phyloP scores from a whole-genome alignment of 305 asterid genomes.

The Fraxinus ornus region DNA sequence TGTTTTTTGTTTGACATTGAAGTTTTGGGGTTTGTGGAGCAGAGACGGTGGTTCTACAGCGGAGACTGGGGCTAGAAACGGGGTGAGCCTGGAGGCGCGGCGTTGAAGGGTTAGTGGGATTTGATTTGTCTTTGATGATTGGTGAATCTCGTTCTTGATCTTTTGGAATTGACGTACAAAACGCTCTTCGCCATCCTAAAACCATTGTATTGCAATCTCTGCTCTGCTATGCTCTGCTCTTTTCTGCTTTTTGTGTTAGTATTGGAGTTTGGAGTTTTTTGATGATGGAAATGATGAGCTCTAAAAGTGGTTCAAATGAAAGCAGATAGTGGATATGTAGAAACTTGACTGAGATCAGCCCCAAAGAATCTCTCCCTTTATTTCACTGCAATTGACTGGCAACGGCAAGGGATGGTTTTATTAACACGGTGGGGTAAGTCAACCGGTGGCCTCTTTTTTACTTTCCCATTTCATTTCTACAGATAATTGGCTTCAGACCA shows the following conservation, averaged over 20 bases:
- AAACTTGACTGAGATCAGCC: not conserved
- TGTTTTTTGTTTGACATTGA: constrained; percentile 57
- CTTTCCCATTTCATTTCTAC: constrained; percentile 17
- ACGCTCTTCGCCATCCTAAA: constrained; percentile 89
- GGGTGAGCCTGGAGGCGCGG: constrained; percentile 65
- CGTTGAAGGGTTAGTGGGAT: constrained; percentile 67
- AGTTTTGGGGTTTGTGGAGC: constrained; percentile 50
- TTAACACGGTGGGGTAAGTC: constrained; percentile 30
- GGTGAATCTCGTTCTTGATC: constrained; percentile 41
- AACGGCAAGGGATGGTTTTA: constrained; percentile 32
- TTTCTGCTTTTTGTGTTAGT: not conserved
- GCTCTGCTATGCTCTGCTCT: not conserved
- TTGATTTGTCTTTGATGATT: constrained; percentile 28
- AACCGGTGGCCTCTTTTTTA: constrained; percentile 39
- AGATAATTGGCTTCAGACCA: not conserved
- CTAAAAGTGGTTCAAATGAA: constrained; percentile 16
- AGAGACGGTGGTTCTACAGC: constrained; percentile 46
- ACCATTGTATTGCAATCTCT: constrained; percentile 43
- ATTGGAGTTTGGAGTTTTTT: not conserved
- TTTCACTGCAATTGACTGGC: constrained; percentile 29
- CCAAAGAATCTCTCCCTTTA: not conserved
- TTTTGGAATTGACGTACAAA: constrained; percentile 79
- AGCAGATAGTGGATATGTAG: not conserved
- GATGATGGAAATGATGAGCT: constrained; percentile 12
- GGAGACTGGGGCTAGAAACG: constrained; percentile 48